A percentile compares a stretch with the other conserved stretches of the same genome.
These are phyloP conservation scores for Globisporangium yorkense DNA, from an alignment of 352 stramenopile species.

Conservation along the genomic window DNA sequence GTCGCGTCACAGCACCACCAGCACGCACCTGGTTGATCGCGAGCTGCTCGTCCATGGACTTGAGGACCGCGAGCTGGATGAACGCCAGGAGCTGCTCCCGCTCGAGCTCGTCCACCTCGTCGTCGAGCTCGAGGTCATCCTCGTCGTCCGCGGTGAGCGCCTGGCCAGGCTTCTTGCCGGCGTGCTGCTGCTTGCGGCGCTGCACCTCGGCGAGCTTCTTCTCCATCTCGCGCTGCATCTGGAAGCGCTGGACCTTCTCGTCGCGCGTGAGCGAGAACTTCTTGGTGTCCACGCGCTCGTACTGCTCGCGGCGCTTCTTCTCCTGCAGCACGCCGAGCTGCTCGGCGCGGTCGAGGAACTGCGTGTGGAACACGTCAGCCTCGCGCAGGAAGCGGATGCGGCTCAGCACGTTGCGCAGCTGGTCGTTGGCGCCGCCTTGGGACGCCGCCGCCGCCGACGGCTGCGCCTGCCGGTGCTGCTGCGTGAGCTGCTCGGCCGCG, in stretches of 20 bases:
- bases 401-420: slow-evolving; percentile 55
- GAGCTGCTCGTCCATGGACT: slow-evolving; percentile 72
- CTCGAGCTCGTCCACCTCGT: slow-evolving; percentile 72
- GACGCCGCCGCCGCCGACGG: background rate
- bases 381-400: slow-evolving; percentile 66
- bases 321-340: slow-evolving; percentile 49
- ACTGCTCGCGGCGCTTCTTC: slow-evolving; percentile 68
- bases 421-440: slow-evolving; percentile 20
- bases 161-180: slow-evolving; percentile 12
- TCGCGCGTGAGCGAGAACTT: slow-evolving; percentile 61
- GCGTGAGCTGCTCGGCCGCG: slow-evolving; percentile 14
- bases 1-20: background rate
- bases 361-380: slow-evolving; percentile 67
- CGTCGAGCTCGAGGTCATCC: slow-evolving; percentile 35
- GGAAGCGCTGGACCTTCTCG: slow-evolving; percentile 80
- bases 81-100: slow-evolving; percentile 80
- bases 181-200: slow-evolving; percentile 31
- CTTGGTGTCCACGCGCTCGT: slow-evolving; percentile 67
- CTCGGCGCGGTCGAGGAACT: slow-evolving; percentile 73
- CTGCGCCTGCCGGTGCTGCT: slow-evolving; percentile 12
- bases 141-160: slow-evolving; percentile 17
- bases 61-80: slow-evolving; percentile 68
- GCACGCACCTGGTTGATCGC: slow-evolving; percentile 53
- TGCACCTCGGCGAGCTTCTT: slow-evolving; percentile 56
- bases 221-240: slow-evolving; percentile 71